phyloP scores from a whole-genome alignment of 495 filamentous ascomycete genomes.

The Penicillium riverlandense region DNA sequence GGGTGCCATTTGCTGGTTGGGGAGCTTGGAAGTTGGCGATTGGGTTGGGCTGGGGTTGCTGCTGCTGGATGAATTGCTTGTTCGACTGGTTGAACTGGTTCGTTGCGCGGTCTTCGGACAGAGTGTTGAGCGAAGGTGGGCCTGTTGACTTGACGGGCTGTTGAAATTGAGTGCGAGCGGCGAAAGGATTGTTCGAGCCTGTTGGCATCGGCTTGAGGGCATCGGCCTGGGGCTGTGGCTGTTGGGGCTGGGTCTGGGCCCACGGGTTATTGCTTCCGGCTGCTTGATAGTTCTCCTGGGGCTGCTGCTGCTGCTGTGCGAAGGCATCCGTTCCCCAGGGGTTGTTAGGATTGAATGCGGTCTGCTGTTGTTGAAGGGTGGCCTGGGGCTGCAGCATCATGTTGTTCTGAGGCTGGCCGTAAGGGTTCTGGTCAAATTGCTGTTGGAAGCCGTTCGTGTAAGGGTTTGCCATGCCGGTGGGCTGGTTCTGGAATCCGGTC shows the following conservation, averaged over 20 bases:
- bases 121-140: constrained; percentile 58
- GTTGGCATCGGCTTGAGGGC: constrained; percentile 53
- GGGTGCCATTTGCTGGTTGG: constrained; percentile 37
- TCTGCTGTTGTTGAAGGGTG: constrained; percentile 62
- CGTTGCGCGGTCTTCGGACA: constrained; percentile 64
- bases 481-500: constrained; percentile 55
- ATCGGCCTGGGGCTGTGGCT: constrained; percentile 23
- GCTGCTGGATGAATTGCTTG: constrained; percentile 39
- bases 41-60: constrained; percentile 37
- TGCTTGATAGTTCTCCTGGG: constrained; percentile 53
- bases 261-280: constrained; percentile 83
- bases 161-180: constrained; percentile 48
- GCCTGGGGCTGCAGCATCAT: constrained; percentile 40
- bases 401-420: constrained; percentile 43
- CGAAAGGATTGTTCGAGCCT: constrained; percentile 96
- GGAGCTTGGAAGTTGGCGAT: constrained; percentile 46
- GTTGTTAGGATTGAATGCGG: constrained; percentile 61
- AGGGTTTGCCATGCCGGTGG: constrained; percentile 60
- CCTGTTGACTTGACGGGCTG: constrained; percentile 51
- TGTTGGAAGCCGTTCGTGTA: constrained; percentile 59
- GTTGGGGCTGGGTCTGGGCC: constrained; percentile 35
- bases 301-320: constrained; percentile 44
- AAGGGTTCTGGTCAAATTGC: constrained; percentile 56
- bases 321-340: constrained; percentile 53
- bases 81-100: constrained; percentile 41